Evolutionary conservation across 1,284 basidiomycete species (phyloP).

Genomic region (Rhodotorula sp.): DNA sequence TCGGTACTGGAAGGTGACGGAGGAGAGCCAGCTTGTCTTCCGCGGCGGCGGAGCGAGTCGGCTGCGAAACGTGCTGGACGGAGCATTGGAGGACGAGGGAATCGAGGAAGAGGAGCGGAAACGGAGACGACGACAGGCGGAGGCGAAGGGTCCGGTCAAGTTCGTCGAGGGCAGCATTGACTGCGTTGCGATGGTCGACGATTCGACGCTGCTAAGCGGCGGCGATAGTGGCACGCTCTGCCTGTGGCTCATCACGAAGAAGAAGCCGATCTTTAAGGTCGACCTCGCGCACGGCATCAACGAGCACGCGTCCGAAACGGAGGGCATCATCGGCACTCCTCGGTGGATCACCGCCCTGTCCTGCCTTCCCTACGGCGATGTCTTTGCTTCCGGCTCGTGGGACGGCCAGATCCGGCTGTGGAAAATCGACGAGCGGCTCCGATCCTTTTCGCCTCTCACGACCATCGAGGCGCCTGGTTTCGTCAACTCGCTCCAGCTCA

Average conservation of each 20-base stretch:
- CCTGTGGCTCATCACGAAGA: constrained; percentile 90
- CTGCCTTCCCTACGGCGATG: constrained; percentile 78
- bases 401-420: constrained; percentile 84
- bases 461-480: constrained; percentile 69
- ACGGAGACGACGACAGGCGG: constrained; percentile 46
- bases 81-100: constrained; percentile 64
- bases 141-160: constrained; percentile 52
- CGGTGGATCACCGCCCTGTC: constrained; percentile 88
- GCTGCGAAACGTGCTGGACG: constrained; percentile 74
- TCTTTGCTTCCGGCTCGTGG: constrained; percentile 92
- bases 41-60: constrained; percentile 81
- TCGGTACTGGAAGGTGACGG: constrained; percentile 94
- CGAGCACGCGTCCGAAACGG: constrained; percentile 64
- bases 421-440: constrained; percentile 74
- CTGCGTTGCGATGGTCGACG: constrained; percentile 90
- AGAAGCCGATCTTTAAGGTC: constrained; percentile 87
- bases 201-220: constrained; percentile 85
- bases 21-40: constrained; percentile 94
- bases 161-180: constrained; percentile 90
- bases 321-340: constrained; percentile 71
- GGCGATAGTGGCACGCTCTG: constrained; percentile 92
- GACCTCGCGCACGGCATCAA: constrained; percentile 83
- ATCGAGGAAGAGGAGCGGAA: constrained; percentile 53
- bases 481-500: constrained; percentile 83
- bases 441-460: constrained; percentile 68